These are phyloP conservation scores for Penicillium brasilianum DNA, from an alignment of 2,329 filamentous ascomycete species.

Conservation along the genomic window DNA sequence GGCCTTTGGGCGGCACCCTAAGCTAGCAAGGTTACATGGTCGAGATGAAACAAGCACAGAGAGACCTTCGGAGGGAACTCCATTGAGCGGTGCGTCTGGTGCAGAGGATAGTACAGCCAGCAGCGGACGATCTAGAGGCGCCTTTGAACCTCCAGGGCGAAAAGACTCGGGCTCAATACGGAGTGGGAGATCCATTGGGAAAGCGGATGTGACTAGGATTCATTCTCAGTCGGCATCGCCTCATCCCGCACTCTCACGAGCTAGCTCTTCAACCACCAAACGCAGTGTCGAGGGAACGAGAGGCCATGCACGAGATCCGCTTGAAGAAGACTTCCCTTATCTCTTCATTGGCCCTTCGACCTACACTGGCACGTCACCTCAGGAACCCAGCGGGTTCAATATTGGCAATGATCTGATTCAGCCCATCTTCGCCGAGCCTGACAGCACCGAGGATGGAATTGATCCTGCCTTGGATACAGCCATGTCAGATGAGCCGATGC, in stretches of 20 bases:
- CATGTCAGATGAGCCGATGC: constrained; percentile 26
- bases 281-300: constrained; percentile 55
- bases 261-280: constrained; percentile 40
- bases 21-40: constrained; percentile 50
- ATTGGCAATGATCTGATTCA: constrained; percentile 19
- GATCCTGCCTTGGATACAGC: constrained; percentile 39
- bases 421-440: constrained; percentile 30
- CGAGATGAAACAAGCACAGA: constrained; percentile 16
- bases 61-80: constrained; percentile 19
- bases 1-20: constrained; percentile 55
- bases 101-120: constrained; percentile 20
- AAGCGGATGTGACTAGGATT: constrained; percentile 24
- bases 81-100: constrained; percentile 21
- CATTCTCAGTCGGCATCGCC: constrained; percentile 39
- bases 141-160: constrained; percentile 26
- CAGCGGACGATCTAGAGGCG: constrained; percentile 24
- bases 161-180: constrained; percentile 36
- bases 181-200: constrained; percentile 26
- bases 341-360: constrained; percentile 74
- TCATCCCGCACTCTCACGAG: constrained; percentile 35
- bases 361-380: constrained; percentile 41
- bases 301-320: constrained; percentile 67
- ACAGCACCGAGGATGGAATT: constrained; percentile 41
- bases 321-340: constrained; percentile 69
- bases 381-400: constrained; percentile 20